Conservation (phyloP, 805 yeast genomes). For the Pichia cephalocereana region DNA sequence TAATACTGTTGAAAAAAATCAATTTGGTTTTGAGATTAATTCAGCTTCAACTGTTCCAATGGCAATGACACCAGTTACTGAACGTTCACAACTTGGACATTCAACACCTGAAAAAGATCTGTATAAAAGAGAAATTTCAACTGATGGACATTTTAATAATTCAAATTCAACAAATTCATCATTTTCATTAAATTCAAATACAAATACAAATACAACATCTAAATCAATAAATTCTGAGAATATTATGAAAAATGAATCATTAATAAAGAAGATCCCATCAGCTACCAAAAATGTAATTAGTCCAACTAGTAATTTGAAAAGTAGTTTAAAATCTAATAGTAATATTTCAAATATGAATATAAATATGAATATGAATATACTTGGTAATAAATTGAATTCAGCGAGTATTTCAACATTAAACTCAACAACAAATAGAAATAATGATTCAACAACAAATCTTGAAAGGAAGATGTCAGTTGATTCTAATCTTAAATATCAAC, state of each 20-base stretch:
- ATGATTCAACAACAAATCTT: background rate
- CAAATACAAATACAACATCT: background rate
- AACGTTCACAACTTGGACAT: conserved; percentile 25
- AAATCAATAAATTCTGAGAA: background rate
- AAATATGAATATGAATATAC: too few relatives aligned
- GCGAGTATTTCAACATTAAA: background rate
- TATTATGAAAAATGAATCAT: background rate
- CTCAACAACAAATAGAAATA: too few relatives aligned
- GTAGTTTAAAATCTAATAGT: background rate
- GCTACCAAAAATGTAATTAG: too few relatives aligned
- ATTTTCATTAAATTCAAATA: background rate
- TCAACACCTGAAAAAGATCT: conserved; percentile 8
- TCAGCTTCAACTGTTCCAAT: conserved; percentile 55
- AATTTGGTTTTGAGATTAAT: conserved; percentile 46
- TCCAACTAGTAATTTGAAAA: background rate
- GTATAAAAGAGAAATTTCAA: background rate
- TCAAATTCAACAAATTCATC: background rate
- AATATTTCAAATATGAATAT: background rate
- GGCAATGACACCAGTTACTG: conserved; percentile 78
- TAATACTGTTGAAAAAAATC: conserved; percentile 22
- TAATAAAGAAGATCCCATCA: too few relatives aligned
- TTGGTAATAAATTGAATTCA: background rate
- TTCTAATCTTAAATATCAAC: background rate
- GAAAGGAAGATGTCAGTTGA: conserved; percentile 5
- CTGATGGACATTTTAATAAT: background rate